A percentile compares a stretch with the other conserved stretches of the same genome.
Evolutionary conservation across 208 protist species (phyloP).

Genomic region (Leishmania braziliensis): DNA sequence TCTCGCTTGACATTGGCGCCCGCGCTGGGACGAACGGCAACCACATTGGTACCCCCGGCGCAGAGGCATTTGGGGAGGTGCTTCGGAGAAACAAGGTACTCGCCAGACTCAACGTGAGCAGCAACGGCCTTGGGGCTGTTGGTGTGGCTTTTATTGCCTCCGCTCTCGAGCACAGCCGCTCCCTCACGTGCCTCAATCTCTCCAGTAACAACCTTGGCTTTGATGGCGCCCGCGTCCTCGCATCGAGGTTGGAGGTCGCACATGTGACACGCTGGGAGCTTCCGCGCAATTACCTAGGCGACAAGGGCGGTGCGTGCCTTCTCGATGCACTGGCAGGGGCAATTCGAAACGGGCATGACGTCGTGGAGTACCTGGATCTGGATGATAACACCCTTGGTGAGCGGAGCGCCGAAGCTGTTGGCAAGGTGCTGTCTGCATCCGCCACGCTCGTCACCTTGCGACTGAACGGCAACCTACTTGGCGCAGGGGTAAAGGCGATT

Average conservation of each 20-base stretch:
- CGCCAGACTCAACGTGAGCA: conserved; percentile 84
- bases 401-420: conserved; percentile 52
- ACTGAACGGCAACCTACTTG: conserved; percentile 68
- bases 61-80: conserved; percentile 74
- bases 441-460: conserved; percentile 48
- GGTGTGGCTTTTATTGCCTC: conserved; percentile 69
- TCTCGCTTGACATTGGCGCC: conserved; percentile 89
- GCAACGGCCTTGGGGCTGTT: conserved; percentile 84
- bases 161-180: conserved; percentile 69
- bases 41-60: conserved; percentile 87
- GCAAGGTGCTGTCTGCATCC: conserved; percentile 50
- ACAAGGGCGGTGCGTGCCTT: conserved; percentile 67
- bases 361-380: conserved; percentile 70
- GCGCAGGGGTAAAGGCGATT: conserved; percentile 52
- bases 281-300: conserved; percentile 76
- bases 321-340: conserved; percentile 60
- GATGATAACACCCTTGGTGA: conserved; percentile 72
- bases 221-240: conserved; percentile 66
- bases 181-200: conserved; percentile 85
- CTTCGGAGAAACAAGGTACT: conserved; percentile 84
- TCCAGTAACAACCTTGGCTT: conserved; percentile 87
- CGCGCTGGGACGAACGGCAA: conserved; percentile 90
- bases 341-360: conserved; percentile 55
- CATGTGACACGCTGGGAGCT: conserved; percentile 62
- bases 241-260: conserved; percentile 52